These are phyloP conservation scores for Kingdonia uniflora DNA, from an alignment of 164 flowering plant species.

Conservation along the genomic window DNA sequence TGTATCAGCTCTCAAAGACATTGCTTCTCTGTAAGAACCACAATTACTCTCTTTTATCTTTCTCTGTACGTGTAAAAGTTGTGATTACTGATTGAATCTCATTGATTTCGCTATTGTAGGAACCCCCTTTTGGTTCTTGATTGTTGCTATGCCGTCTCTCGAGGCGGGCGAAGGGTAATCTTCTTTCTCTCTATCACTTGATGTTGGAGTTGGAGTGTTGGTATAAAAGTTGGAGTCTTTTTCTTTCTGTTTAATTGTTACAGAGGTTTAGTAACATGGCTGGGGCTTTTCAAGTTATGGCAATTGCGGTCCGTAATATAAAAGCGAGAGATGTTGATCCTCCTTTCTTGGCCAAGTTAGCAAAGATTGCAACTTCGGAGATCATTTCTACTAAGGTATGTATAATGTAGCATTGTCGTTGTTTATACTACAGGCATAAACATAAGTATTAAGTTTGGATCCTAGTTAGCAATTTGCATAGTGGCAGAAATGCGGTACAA, in stretches of 20 bases:
- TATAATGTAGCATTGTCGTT: too few species aligned
- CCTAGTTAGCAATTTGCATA: too few species aligned
- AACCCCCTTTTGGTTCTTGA: conserved; percentile 82
- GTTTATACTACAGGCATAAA: too few species aligned
- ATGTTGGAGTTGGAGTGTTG: too few species aligned
- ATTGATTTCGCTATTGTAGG: conserved; percentile 19
- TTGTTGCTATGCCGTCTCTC: conserved; percentile 61
- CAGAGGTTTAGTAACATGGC: conserved; percentile 91
- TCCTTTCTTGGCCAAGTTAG: conserved; percentile 56
- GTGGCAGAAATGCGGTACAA: too few species aligned
- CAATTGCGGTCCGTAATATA: conserved; percentile 57
- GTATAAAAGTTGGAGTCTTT: background rate
- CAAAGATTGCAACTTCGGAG: conserved; percentile 76
- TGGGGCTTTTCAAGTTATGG: conserved; percentile 78
- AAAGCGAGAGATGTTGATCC: conserved; percentile 53
- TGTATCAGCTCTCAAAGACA: conserved; percentile 60
- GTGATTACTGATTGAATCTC: background rate
- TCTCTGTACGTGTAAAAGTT: too few species aligned
- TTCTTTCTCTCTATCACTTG: background rate
- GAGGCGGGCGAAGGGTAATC: conserved; percentile 91
- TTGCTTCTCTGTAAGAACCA: conserved; percentile 45
- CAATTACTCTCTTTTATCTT: conserved; percentile 2
- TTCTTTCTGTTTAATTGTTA: conserved; percentile 6
- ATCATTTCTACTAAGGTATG: conserved; percentile 81
- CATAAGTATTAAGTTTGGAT: too few species aligned